Base-by-base conservation (phyloP, 805 yeast species). In the Starmerella scarabaei region DNA sequence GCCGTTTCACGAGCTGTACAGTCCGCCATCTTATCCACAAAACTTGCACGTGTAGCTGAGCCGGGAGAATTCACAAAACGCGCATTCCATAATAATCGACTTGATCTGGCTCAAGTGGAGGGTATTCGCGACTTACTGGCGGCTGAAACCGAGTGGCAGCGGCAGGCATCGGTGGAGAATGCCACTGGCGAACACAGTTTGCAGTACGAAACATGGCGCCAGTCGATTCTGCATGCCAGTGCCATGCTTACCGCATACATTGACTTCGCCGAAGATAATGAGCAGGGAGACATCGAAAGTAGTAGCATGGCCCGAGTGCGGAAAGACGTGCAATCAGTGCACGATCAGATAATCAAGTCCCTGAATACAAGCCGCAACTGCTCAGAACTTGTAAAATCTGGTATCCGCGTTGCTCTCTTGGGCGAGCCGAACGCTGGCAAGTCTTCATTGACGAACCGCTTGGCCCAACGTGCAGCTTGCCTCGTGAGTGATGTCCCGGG, bases 401-500 rank as follows among this genome's bases (percentile, higher is more conserved):
- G 98, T 1, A 74, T 88, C 21, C 73, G 72, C 42, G 52, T 86
- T 20, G 74, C 78, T 0, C 62, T 91, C 8, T 48, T 86, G 12
- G 98, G 98, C 0, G 91, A 93, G 5, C 95, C 98, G 1, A 91
- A 91, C 58, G 95, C 94, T 1, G 98, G 98, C 0, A 91, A 91
- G 56, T 85, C 95, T 3, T 82, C 94, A 1, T 60, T 91, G 9
- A 59, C 91, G 37, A 91, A 91, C 53, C 54, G 62, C n/a, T 58
- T 91, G 6, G 83, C 86, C 0, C 69, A 76, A 43, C 72, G 80
- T 18, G 93, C 85, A 18, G 80, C 84, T 15, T 93, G 95, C 0
- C 84, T 91, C 29, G 97, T 91, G 1, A 83, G 95, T 55, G 75
- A 75, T 29, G 72, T 81, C 4, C 93, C 94, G 2, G 98, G 98